Conservation (phyloP, 805 yeast species). For the Cyberlindnera amylophila region DNA sequence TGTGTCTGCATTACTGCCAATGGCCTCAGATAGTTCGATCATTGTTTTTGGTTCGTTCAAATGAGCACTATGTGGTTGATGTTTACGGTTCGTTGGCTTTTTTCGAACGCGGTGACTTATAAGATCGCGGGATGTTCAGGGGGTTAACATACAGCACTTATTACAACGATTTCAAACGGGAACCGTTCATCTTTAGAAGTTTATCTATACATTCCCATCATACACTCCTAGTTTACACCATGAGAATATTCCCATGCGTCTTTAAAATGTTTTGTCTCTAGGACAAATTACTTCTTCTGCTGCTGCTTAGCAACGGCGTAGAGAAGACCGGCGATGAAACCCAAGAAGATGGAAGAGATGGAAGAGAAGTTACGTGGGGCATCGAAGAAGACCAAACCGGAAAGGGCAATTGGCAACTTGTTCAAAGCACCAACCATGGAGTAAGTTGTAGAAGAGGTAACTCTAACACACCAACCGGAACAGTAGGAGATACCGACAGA, state of each 20-base stretch:
- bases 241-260: too few relatives aligned
- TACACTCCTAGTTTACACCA: too few relatives aligned
- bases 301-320: conserved; percentile 95
- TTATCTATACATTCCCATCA: too few relatives aligned
- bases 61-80: neutral
- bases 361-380: conserved; percentile 93
- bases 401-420: conserved; percentile 94
- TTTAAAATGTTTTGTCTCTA: neutral
- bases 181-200: too few relatives aligned
- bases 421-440: conserved; percentile 99
- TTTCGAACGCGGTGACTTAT: too few relatives aligned
- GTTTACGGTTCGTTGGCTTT: neutral
- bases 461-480: conserved; percentile 99
- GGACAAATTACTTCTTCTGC: conserved; percentile 27
- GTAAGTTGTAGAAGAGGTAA: conserved; percentile 96
- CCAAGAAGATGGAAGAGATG: conserved; percentile 84
- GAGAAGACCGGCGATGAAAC: conserved; percentile 93
- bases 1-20: neutral
- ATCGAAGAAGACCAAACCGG: conserved; percentile 92
- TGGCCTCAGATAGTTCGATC: conserved; percentile 4
- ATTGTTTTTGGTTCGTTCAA: neutral
- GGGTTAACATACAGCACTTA: too few relatives aligned
- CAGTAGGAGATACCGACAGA: conserved; percentile 98
- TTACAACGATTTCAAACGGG: too few relatives aligned
- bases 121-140: too few relatives aligned